Evolutionary conservation across 2,329 filamentous ascomycete species (phyloP).

Genomic region (Penicillium sp.): DNA sequence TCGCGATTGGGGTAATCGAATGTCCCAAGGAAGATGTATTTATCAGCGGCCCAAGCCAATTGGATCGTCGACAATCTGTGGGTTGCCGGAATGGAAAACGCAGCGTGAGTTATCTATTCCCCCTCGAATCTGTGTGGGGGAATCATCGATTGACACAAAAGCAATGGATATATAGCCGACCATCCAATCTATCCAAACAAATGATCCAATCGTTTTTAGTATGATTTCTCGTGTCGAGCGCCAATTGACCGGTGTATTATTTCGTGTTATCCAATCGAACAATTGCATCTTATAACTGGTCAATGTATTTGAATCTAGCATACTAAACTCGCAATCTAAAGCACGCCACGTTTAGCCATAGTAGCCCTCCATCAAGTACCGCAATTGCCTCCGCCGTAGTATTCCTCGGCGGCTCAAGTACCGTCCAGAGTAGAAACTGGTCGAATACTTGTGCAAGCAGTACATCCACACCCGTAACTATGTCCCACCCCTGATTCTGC

Average conservation of each 20-base stretch:
- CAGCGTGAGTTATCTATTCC: background rate
- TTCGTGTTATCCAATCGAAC: background rate
- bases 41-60: conserved; percentile 22
- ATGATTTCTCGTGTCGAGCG: background rate
- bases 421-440: conserved; percentile 26
- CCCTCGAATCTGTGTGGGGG: no score
- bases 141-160: background rate
- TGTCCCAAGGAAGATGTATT: conserved; percentile 9
- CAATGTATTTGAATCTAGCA: background rate
- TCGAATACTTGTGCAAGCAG: conserved; percentile 25
- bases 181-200: background rate
- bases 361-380: conserved; percentile 5
- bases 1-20: conserved; percentile 22
- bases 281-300: background rate
- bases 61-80: conserved; percentile 5
- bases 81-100: conserved; percentile 1
- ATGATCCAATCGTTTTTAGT: background rate
- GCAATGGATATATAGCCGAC: background rate
- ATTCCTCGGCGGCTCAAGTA: conserved; percentile 5
- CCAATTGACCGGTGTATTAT: background rate
- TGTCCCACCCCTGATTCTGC: conserved; percentile 13
- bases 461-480: conserved; percentile 25
- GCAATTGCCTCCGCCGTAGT: conserved; percentile 10
- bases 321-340: background rate
- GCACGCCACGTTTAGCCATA: background rate